Conservation (phyloP, 2,329 filamentous ascomycete species). For the Fusarium anthophilum region DNA sequence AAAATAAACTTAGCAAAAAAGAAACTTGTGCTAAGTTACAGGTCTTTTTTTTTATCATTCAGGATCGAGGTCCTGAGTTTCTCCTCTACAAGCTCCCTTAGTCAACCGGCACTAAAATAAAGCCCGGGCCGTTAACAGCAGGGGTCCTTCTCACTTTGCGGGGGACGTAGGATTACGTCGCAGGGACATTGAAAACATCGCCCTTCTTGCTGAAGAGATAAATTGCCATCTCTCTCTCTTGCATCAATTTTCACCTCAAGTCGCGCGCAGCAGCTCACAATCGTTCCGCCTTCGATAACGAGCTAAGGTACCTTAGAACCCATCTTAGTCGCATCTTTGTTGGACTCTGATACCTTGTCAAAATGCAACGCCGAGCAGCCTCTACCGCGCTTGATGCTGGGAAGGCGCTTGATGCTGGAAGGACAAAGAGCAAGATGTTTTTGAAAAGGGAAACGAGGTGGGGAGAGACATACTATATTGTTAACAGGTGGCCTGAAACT, state of each 20-base stretch:
- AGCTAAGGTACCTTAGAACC: neutral
- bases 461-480: slow-evolving; percentile 42
- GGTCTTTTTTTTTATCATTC: neutral
- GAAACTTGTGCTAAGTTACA: neutral
- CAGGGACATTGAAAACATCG: neutral
- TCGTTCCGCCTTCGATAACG: neutral
- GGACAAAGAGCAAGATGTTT: slow-evolving; percentile 38
- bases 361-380: slow-evolving; percentile 31
- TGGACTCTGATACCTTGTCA: neutral
- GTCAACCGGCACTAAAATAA: slow-evolving; percentile 8
- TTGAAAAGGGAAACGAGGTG: slow-evolving; percentile 28
- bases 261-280: neutral
- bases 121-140: slow-evolving; percentile 8
- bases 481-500: slow-evolving; percentile 27
- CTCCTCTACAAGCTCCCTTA: neutral
- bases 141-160: slow-evolving; percentile 26
- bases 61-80: neutral
- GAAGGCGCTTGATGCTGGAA: neutral
- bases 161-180: slow-evolving; percentile 26
- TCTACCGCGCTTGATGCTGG: neutral
- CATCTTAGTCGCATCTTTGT: neutral
- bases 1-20: too few relatives aligned
- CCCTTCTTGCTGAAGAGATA: neutral
- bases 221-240: neutral
- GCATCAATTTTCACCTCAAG: neutral